Evolutionary conservation across 2,329 filamentous ascomycete species (phyloP).

Genomic region (Beauveria scarabaeidicola): DNA sequence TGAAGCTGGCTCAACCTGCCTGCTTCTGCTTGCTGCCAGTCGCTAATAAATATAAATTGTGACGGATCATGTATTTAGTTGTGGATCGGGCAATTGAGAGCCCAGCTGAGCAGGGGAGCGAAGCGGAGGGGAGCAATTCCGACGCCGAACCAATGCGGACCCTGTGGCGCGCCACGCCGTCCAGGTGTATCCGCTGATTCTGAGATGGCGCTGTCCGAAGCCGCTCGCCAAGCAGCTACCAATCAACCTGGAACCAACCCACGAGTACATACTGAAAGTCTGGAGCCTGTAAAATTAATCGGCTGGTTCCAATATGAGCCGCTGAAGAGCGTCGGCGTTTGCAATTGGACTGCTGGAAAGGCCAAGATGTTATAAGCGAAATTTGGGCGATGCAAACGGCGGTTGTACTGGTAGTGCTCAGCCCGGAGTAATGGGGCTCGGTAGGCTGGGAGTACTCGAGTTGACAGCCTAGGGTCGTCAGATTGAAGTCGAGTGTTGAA

Average conservation of each 20-base stretch:
- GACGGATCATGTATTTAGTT: not conserved
- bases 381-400: not conserved
- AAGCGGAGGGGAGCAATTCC: not conserved
- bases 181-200: no score
- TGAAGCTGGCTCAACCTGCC: not conserved
- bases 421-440: no score
- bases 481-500: not conserved
- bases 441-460: not conserved
- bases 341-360: not conserved
- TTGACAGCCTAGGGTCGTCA: not conserved
- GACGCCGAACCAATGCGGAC: not conserved
- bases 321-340: not conserved
- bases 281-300: not conserved
- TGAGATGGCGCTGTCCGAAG: not conserved
- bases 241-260: not conserved
- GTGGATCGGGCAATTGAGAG: constrained; percentile 1
- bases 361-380: not conserved
- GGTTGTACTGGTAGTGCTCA: no score
- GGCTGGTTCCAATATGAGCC: not conserved
- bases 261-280: no score
- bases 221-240: not conserved
- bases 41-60: not conserved
- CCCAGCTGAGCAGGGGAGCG: constrained; percentile 7
- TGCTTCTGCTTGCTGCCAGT: not conserved
- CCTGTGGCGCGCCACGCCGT: not conserved